These are phyloP conservation scores for Epichloe coenophiala DNA, from an alignment of 2,329 filamentous ascomycete genomes.

Conservation along the genomic window DNA sequence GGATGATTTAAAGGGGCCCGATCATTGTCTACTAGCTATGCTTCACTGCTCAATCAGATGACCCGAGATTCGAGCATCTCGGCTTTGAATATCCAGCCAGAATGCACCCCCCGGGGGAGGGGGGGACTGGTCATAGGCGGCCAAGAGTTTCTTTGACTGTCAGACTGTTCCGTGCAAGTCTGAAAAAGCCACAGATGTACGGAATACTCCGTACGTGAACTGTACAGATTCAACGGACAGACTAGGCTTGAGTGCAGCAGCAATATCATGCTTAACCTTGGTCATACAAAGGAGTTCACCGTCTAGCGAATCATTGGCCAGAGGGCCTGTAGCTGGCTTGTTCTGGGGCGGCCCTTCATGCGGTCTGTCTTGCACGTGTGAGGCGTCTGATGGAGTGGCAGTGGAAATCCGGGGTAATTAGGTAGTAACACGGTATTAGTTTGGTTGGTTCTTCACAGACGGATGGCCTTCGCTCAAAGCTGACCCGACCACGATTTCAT, in stretches of 20 bases:
- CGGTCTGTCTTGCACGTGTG: background rate
- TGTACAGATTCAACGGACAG: background rate
- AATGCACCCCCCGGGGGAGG: too few relatives aligned
- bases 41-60: background rate
- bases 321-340: background rate
- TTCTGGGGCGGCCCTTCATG: background rate
- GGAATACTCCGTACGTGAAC: too few relatives aligned
- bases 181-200: background rate
- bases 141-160: background rate
- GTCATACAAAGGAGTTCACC: background rate
- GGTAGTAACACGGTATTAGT: background rate
- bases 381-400: background rate
- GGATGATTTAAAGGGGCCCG: background rate
- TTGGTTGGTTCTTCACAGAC: background rate
- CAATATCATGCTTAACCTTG: background rate
- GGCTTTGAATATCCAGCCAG: background rate
- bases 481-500: too few relatives aligned
- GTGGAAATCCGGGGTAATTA: background rate
- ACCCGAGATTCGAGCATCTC: too few relatives aligned
- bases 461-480: too few relatives aligned
- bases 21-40: background rate
- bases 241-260: background rate
- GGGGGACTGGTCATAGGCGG: background rate
- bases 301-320: background rate
- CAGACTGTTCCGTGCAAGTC: background rate